Conservation (phyloP, 768 basidiomycete genomes). For the Amyloporia xantha region DNA sequence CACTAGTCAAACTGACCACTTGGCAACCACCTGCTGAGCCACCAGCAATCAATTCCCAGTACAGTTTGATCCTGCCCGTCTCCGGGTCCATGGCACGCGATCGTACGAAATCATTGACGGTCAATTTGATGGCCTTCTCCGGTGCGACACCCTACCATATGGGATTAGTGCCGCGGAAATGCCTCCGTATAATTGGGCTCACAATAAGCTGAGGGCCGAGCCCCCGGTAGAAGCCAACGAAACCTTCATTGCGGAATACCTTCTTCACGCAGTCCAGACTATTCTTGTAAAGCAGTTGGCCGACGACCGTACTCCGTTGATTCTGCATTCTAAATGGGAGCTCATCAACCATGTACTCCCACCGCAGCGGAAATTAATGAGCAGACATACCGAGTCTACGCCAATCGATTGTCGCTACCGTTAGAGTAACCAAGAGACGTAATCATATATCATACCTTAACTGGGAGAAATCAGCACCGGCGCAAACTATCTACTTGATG, state of each 20-base stretch:
- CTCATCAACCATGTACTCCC: not conserved
- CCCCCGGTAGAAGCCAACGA: constrained; percentile 94
- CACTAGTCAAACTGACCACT: constrained; percentile 63
- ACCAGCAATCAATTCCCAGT: constrained; percentile 91
- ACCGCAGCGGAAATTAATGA: not conserved
- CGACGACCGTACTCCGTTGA: constrained; percentile 93
- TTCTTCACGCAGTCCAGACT: constrained; percentile 90
- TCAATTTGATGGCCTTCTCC: constrained; percentile 97
- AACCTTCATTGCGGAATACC: constrained; percentile 91
- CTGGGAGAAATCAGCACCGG: constrained; percentile 29
- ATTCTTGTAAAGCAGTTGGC: constrained; percentile 95
- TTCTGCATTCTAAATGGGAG: constrained; percentile 85
- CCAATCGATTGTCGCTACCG: not conserved
- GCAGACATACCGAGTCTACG: constrained; percentile 54
- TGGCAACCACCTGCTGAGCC: constrained; percentile 94
- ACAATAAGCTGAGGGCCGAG: constrained; percentile 92
- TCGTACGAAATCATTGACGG: constrained; percentile 90
- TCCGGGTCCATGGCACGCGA: constrained; percentile 84
- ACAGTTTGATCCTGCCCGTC: constrained; percentile 87
- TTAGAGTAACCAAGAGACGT: constrained; percentile 1
- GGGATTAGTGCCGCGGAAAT: not conserved
- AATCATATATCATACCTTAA: constrained; percentile 50
- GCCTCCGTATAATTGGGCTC: constrained; percentile 14
- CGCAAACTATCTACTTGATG: constrained; percentile 4
- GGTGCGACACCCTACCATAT: constrained; percentile 78